A percentile compares a stretch with the other conserved stretches of the same genome.
Evolutionary conservation across 179 eudicot genomes (phyloP).

Genomic region (Nepenthes alata): DNA sequence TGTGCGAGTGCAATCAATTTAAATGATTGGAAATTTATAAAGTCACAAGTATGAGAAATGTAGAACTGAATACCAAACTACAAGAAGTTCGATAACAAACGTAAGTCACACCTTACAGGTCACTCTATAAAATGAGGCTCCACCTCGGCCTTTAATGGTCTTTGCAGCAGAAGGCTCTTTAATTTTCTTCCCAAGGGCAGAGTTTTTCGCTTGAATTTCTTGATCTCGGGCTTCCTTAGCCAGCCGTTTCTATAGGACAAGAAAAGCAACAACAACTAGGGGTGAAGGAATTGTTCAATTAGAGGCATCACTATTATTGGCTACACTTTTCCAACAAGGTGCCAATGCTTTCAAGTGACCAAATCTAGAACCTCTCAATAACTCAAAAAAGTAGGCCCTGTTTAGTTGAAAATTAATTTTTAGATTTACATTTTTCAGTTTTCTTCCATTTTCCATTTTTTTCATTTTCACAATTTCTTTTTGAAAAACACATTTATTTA

Average conservation of each 20-base stretch:
- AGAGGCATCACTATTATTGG: neutral
- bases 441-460: too few relatives aligned
- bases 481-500: too few relatives aligned
- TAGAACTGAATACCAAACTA: neutral
- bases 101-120: conserved; percentile 68
- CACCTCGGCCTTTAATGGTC: conserved; percentile 71
- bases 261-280: neutral
- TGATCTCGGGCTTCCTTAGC: conserved; percentile 84
- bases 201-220: conserved; percentile 76
- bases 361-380: too few relatives aligned
- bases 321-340: too few relatives aligned
- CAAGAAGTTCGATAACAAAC: neutral
- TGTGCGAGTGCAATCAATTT: neutral
- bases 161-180: conserved; percentile 50
- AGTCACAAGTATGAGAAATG: neutral
- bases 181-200: conserved; percentile 73
- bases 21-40: neutral
- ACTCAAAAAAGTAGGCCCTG: too few relatives aligned
- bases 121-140: conserved; percentile 92
- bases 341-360: too few relatives aligned
- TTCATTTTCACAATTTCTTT: too few relatives aligned
- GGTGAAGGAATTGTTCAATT: neutral
- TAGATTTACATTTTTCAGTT: too few relatives aligned
- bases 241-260: conserved; percentile 55
- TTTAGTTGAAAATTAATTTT: too few relatives aligned